These are phyloP conservation scores for Elaphomyces granulatus DNA, from an alignment of 495 filamentous ascomycete species.

Conservation along the genomic window DNA sequence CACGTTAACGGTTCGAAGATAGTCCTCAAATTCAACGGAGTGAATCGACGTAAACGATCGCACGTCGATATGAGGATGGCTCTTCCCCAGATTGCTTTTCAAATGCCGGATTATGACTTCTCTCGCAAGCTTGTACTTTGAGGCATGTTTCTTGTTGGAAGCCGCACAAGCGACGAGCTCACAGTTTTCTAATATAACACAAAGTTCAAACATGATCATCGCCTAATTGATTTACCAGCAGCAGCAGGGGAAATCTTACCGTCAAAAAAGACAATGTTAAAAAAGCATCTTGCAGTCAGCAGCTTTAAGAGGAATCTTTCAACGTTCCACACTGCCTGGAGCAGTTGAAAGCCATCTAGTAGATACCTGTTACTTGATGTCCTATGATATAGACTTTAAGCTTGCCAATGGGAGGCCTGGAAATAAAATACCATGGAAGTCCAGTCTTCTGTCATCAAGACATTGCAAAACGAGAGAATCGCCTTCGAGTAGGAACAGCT, in stretches of 20 bases:
- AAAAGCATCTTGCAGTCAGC: slow-evolving; percentile 46
- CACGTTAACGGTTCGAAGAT: slow-evolving; percentile 34
- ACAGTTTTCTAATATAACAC: slow-evolving; percentile 3
- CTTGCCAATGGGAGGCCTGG: slow-evolving; percentile 1
- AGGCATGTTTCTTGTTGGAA: slow-evolving; percentile 5
- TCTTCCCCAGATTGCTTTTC: slow-evolving; percentile 13
- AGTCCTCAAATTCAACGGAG: slow-evolving; percentile 34
- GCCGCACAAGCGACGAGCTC: neutral
- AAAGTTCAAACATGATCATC: neutral
- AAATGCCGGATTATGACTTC: slow-evolving; percentile 51
- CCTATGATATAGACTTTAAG: too few relatives aligned
- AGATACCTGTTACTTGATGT: neutral
- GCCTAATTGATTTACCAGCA: slow-evolving; percentile 4
- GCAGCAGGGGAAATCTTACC: slow-evolving; percentile 11
- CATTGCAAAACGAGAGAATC: slow-evolving; percentile 53
- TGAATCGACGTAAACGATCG: slow-evolving; percentile 31
- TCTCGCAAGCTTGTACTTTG: slow-evolving; percentile 47
- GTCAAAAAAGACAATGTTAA: slow-evolving; percentile 56
- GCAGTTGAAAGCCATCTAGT: slow-evolving; percentile 48
- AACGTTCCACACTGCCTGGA: slow-evolving; percentile 55
- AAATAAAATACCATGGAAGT: slow-evolving; percentile 39
- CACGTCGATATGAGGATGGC: slow-evolving; percentile 23
- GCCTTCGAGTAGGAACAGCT: slow-evolving; percentile 58
- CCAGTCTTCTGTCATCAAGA: slow-evolving; percentile 42
- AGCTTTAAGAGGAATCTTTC: slow-evolving; percentile 49